Evolutionary conservation across 352 stramenopile species (phyloP), one percentile per base, ranked within the genome.

Genomic region (Phytophthora agathidicida): DNA sequence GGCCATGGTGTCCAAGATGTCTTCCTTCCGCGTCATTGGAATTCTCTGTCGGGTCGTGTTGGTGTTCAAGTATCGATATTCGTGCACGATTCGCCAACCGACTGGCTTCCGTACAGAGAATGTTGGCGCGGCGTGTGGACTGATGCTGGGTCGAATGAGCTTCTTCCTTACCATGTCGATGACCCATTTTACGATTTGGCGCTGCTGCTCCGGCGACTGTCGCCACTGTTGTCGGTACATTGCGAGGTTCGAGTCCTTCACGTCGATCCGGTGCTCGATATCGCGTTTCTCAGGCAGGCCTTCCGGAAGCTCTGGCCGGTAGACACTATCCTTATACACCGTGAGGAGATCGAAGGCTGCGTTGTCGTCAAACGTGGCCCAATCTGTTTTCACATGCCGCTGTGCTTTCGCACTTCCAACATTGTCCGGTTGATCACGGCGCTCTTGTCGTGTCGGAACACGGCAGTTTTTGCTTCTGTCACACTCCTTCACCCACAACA

Each of bases 71-170:
- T 50, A 50, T 9, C 42, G 42, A 26, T 50, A 38, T 16, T 26
- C 42, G 11, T 50, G 42, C 4, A 50, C 42, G 7, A 38, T 50
- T 17, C 41, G 20, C 41, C 41, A 48, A 8, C 41, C 41, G n/a
- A 48, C 24, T 2, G 24, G 23, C 8, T 48, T 48, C 41, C 33
- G n/a, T 0, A 75, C 49, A 32, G 47, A 68, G 30, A 75, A 56
- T 11, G 48, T 46, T 39, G 11, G 48, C 0, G 48, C 35, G 1
- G 48, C 48, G 7, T 56, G 24, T 39, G 26, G 48, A 19, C 36
- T 39, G 33, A 57, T 57, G 16, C 26, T 56, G 38, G 33, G 48
- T 32, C 17, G 35, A 22, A 56, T 56, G 19, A 39, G 33, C 13
- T 56, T 56, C n/a, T 35, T 51, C 28, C 16, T 51, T 1, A 51